Conservation (phyloP, 1,284 basidiomycete genomes). For the Tetrapyrgos nigripes region DNA sequence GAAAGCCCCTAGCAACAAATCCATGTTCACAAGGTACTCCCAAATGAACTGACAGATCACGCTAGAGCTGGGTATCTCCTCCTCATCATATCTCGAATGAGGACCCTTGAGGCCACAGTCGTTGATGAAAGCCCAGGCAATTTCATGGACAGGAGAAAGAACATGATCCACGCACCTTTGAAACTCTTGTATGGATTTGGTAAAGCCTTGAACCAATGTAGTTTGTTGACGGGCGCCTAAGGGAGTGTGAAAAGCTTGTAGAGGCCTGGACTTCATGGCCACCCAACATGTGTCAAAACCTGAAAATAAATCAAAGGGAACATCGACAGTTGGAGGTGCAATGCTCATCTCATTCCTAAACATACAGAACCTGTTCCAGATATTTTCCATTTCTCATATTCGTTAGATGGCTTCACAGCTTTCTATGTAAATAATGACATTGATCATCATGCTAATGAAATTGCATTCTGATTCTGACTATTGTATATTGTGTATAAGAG, state of each 20-base stretch:
- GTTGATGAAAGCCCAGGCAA: conserved; percentile 28
- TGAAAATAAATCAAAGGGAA: conserved; percentile 32
- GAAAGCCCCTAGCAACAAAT: conserved; percentile 27
- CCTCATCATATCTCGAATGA: conserved; percentile 24
- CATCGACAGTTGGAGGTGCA: too few relatives aligned
- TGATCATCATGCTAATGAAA: too few relatives aligned
- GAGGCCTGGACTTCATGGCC: neutral
- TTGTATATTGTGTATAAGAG: too few relatives aligned
- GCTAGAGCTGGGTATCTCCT: conserved; percentile 24
- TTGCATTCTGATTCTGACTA: too few relatives aligned
- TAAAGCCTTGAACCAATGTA: conserved; percentile 8
- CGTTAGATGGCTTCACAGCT: too few relatives aligned
- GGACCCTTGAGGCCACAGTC: conserved; percentile 36
- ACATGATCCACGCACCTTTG: conserved; percentile 26
- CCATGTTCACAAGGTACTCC: conserved; percentile 28
- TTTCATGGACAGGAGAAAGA: conserved; percentile 18
- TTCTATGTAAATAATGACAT: too few relatives aligned
- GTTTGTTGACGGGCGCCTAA: conserved; percentile 5
- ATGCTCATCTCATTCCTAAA: too few relatives aligned
- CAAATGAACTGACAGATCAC: conserved; percentile 28
- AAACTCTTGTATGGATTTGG: conserved; percentile 32
- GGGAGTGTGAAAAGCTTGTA: conserved; percentile 12
- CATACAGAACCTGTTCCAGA: too few relatives aligned
- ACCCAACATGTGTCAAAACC: conserved; percentile 7
- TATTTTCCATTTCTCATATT: too few relatives aligned